Evolutionary conservation across 352 stramenopile species (phyloP).

Genomic region (Pythium utonaiense): DNA sequence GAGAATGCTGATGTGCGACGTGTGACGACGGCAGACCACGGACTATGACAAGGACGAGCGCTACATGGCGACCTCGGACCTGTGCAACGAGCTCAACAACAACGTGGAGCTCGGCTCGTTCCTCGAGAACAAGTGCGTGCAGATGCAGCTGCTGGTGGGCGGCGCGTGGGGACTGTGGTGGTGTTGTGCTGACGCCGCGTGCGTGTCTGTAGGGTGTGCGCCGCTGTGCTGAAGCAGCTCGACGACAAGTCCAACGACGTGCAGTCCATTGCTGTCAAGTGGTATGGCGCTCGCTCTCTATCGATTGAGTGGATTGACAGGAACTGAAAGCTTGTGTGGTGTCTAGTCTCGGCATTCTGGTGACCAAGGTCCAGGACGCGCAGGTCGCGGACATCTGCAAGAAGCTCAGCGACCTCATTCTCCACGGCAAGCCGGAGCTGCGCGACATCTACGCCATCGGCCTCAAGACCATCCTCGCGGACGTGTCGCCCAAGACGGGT

Average conservation of each 20-base stretch:
- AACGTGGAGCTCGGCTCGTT: constrained; percentile 86
- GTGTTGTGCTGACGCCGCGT: background rate
- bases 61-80: constrained; percentile 99
- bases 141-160: too few species aligned
- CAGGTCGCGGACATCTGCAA: constrained; percentile 97
- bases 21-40: constrained; percentile 46
- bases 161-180: background rate
- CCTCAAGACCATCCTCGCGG: constrained; percentile 94
- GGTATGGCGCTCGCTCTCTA: too few species aligned
- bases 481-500: constrained; percentile 92
- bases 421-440: constrained; percentile 95
- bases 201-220: constrained; percentile 82
- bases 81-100: constrained; percentile 95
- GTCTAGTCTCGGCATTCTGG: constrained; percentile 88
- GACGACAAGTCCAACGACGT: constrained; percentile 99
- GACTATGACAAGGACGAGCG: constrained; percentile 97
- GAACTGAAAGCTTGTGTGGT: background rate
- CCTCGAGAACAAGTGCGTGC: constrained; percentile 78
- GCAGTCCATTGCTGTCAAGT: constrained; percentile 92
- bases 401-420: constrained; percentile 95
- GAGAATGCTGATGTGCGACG: background rate
- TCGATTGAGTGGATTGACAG: too few species aligned
- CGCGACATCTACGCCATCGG: constrained; percentile 99
- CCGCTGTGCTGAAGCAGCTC: constrained; percentile 94
- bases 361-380: constrained; percentile 95